phyloP scores from a whole-genome alignment of 2,329 filamentous ascomycete species.

The Botrytis fragariae region DNA sequence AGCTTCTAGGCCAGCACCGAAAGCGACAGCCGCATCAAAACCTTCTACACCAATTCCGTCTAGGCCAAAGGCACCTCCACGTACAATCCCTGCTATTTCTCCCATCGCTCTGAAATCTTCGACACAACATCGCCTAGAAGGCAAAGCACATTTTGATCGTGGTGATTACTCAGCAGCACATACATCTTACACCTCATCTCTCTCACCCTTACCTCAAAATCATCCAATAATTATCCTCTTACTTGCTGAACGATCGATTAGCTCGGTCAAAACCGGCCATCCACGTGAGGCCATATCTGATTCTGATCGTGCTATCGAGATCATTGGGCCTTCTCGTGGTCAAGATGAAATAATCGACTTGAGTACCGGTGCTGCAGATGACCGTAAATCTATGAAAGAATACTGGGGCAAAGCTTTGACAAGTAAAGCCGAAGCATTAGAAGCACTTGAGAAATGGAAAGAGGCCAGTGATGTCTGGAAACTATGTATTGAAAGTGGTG shows the following conservation, averaged over 20 bases:
- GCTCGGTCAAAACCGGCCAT: constrained; percentile 86
- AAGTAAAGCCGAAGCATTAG: constrained; percentile 91
- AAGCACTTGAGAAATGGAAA: constrained; percentile 91
- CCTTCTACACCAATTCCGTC: constrained; percentile 46
- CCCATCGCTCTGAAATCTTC: constrained; percentile 70
- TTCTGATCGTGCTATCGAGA: constrained; percentile 72
- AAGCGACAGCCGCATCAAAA: constrained; percentile 43
- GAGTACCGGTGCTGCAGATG: constrained; percentile 54
- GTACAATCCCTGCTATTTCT: constrained; percentile 62
- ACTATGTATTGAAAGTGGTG: constrained; percentile 75
- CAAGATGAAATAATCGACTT: constrained; percentile 77
- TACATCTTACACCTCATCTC: constrained; percentile 73
- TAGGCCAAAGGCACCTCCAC: constrained; percentile 47
- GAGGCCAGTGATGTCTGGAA: constrained; percentile 83
- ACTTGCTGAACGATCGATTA: constrained; percentile 86
- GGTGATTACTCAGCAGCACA: constrained; percentile 90
- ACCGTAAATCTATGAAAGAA: constrained; percentile 82
- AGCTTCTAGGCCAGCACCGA: constrained; percentile 38
- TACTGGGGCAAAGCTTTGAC: constrained; percentile 91
- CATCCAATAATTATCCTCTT: constrained; percentile 89
- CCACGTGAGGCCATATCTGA: constrained; percentile 84
- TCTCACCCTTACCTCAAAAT: constrained; percentile 68
- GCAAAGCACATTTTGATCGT: constrained; percentile 87
- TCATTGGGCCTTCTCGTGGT: constrained; percentile 78
- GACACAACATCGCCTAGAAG: constrained; percentile 73